Conservation (phyloP, 2,329 filamentous ascomycete genomes). For the Penicillium sp. region DNA sequence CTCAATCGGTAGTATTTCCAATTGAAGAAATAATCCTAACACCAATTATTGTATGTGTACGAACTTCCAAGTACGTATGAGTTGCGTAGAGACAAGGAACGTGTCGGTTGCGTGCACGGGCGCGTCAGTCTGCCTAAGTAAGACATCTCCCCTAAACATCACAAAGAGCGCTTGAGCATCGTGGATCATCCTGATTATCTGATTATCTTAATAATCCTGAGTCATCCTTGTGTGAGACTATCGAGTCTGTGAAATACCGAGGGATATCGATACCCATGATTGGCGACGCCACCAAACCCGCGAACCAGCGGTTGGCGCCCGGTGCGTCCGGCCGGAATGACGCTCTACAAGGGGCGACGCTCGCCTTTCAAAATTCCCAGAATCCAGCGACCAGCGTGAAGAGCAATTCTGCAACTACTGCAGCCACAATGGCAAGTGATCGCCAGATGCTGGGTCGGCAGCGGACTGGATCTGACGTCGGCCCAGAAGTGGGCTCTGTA, state of each 20-base stretch:
- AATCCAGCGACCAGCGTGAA: slow-evolving; percentile 15
- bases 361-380: slow-evolving; percentile 34
- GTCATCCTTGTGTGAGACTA: too few species aligned
- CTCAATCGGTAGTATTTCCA: too few species aligned
- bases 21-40: too few species aligned
- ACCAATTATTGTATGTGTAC: neutral
- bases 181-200: neutral
- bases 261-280: slow-evolving; percentile 27
- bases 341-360: slow-evolving; percentile 37
- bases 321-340: slow-evolving; percentile 25
- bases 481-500: slow-evolving; percentile 36
- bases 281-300: slow-evolving; percentile 29
- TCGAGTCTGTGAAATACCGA: neutral
- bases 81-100: neutral
- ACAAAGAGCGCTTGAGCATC: neutral
- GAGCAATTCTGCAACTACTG: slow-evolving; percentile 16
- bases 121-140: neutral
- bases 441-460: slow-evolving; percentile 14
- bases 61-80: neutral
- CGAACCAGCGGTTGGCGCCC: slow-evolving; percentile 27
- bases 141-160: neutral
- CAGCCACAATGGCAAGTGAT: slow-evolving; percentile 22
- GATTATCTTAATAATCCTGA: too few species aligned
- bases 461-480: slow-evolving; percentile 22
- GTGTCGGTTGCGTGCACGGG: slow-evolving; percentile 5